Base-by-base conservation (phyloP, 768 basidiomycete species). In the Mycena floridula region DNA sequence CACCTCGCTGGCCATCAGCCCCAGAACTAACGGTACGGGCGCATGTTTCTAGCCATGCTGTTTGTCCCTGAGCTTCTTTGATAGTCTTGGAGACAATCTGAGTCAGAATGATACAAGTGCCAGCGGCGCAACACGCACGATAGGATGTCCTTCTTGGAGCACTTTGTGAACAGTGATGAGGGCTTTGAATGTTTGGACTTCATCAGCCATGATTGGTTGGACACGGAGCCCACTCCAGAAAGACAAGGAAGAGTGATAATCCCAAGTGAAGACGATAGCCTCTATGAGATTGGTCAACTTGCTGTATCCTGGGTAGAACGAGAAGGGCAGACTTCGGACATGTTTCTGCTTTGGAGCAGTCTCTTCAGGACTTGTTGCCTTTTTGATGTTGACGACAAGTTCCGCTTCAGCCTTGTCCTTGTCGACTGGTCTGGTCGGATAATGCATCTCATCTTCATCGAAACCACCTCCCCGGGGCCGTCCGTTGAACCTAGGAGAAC, bases 241-340 rank as follows among this genome's bases (percentile, higher is more conserved):
- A 5, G 94, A 94, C 54, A 90, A 83, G 26, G 94, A 97, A 16
- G 93, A 89, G 57, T 97, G 94, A 58, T 98, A 98, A 64, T 99
- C 96, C 94, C 94, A 97, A 6, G 96, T 98, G 64, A 93, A 99
- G 21, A 98, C 90, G 61, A 99, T 97, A 57, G 89, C 91, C 71
- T 97, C 95, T 98, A 62, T 8, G 37, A 24, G 18, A 18, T 23
- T 23, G 20, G 37, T 28, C 23, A 21, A 25, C 4, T 42, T 6
- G 8, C 12, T 25, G 8, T 25, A 38, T 42, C 23, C 40, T n/a
- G 12, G 3, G 16, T 25, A 18, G 9, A 16, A 7, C n/a, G 22
- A 15, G 25, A 15, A 37, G 43, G 35, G 74, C 85, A 62, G 67
- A 97, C 95, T 98, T 62, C 96, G 81, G 56, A 99, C 96, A 60